Evolutionary conservation across 1,139 yeast genomes (phyloP), one percentile per base, ranked within the genome.

Genomic region (Zygoascus meyerae): DNA sequence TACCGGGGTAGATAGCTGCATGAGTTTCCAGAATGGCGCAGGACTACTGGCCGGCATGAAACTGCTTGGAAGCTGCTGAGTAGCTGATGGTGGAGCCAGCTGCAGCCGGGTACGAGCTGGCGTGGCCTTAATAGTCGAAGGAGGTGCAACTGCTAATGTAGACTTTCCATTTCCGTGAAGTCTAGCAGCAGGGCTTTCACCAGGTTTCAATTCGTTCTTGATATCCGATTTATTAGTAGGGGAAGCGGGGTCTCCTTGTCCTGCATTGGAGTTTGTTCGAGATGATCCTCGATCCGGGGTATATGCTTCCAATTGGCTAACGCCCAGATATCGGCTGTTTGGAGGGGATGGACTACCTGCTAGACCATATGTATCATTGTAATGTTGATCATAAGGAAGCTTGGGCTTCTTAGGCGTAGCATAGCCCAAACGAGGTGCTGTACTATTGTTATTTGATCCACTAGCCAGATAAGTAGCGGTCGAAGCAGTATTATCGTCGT

Each of bases 211-310:
- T 5, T 35, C 39, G 14, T 30, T 11, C 10, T 30, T 11, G 14
- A 11, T 11, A 11, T 30, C 14, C 33, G n/a, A 12, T 12, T 30
- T 11, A 5, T 30, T 11, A 6, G 39, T 35, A 17, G 39, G 39
- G 10, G 39, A 35, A 35, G 16, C 39, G 6, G n/a, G 39, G n/a
- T 17, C 39, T 11, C 30, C 39, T 11, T 31, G n/a, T 12, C 39
- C 39, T 18, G 39, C 37, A 26, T 7, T 35, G 11, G 44, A 15
- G 28, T 40, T 40, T 15, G 43, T 40, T 34, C 48, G 44, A 5
- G 40, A 40, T 29, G 50, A 46, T 1, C 92, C 92, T 43, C 94
- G 67, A 56, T 84, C 94, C 1, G 95, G 94, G 0, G 95, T 85
- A 57, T 82, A 84, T 1, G 94, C 92, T 62, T 84, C 94, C 51